phyloP scores from a whole-genome alignment of 2,329 filamentous ascomycete species.

The Dactylonectria estremocensis region DNA sequence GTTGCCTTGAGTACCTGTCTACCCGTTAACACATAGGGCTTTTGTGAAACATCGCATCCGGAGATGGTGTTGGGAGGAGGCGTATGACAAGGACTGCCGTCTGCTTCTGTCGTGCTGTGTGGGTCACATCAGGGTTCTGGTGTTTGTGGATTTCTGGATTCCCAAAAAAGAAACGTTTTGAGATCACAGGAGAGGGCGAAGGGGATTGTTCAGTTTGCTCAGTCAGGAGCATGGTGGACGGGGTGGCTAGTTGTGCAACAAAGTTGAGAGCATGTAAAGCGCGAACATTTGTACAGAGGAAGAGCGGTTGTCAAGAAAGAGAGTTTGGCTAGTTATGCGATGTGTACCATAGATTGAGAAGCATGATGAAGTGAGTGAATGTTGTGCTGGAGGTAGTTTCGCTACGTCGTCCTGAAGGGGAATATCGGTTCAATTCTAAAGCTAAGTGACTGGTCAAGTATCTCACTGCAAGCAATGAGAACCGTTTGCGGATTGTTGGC shows the following conservation, averaged over 20 bases:
- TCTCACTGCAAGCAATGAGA: too few species aligned
- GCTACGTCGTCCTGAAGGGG: neutral
- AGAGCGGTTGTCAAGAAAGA: conserved; percentile 30
- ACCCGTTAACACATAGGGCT: neutral
- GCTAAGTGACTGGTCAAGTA: neutral
- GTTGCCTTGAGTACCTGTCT: neutral
- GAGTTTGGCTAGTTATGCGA: neutral
- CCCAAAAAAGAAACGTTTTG: conserved; percentile 25
- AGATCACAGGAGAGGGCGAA: conserved; percentile 16
- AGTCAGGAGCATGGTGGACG: conserved; percentile 31
- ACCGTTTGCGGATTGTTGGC: too few species aligned
- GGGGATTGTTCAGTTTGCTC: neutral
- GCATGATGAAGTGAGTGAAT: neutral
- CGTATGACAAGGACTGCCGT: neutral
- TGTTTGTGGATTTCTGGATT: conserved; percentile 34
- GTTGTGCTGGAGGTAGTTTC: neutral
- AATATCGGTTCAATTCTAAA: neutral
- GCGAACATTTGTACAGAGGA: conserved; percentile 38
- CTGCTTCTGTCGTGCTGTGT: conserved; percentile 1
- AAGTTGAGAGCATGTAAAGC: conserved; percentile 34
- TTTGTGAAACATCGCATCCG: neutral
- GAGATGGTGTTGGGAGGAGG: conserved; percentile 1
- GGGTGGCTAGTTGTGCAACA: conserved; percentile 29
- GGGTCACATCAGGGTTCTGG: conserved; percentile 22
- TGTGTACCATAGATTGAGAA: neutral